phyloP scores from a whole-genome alignment of 1,139 yeast genomes.

The Saccharomycopsis hybrid region DNA sequence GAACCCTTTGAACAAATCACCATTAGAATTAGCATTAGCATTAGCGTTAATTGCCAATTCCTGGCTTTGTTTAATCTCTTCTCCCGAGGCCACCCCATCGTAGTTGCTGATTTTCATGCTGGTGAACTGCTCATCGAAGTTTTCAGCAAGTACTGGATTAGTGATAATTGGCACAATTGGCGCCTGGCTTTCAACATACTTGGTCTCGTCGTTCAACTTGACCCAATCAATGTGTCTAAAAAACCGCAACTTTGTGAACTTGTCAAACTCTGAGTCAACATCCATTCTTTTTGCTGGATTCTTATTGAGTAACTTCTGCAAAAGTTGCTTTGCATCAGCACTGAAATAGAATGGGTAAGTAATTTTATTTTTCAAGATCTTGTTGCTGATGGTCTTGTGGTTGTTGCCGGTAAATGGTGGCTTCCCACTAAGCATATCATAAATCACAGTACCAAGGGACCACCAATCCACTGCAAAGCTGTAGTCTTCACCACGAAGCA shows the following conservation, averaged over 20 bases:
- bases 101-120: conserved; percentile 44
- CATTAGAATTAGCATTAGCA: conserved; percentile 6
- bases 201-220: conserved; percentile 43
- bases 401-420: conserved; percentile 95
- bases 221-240: conserved; percentile 78
- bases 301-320: conserved; percentile 65
- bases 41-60: conserved; percentile 15
- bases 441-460: conserved; percentile 89
- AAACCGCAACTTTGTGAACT: conserved; percentile 63
- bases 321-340: conserved; percentile 76
- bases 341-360: conserved; percentile 79
- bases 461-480: conserved; percentile 94
- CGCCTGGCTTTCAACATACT: conserved; percentile 44
- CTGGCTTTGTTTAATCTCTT: conserved; percentile 16
- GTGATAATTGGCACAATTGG: conserved; percentile 86
- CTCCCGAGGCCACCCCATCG: conserved; percentile 18
- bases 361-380: conserved; percentile 63
- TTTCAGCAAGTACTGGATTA: conserved; percentile 83
- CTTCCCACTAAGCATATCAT: conserved; percentile 80
- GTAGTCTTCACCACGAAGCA: conserved; percentile 77
- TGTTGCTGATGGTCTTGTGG: conserved; percentile 74
- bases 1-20: conserved; percentile 29
- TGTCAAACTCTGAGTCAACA: conserved; percentile 48
- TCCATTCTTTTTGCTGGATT: conserved; percentile 72
- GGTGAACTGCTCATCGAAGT: conserved; percentile 84